Percentiles rank a stretch among this genome's conserved stretches.
phyloP scores from a whole-genome alignment of 139 green algal species.

The Micromonas pusilla region DNA sequence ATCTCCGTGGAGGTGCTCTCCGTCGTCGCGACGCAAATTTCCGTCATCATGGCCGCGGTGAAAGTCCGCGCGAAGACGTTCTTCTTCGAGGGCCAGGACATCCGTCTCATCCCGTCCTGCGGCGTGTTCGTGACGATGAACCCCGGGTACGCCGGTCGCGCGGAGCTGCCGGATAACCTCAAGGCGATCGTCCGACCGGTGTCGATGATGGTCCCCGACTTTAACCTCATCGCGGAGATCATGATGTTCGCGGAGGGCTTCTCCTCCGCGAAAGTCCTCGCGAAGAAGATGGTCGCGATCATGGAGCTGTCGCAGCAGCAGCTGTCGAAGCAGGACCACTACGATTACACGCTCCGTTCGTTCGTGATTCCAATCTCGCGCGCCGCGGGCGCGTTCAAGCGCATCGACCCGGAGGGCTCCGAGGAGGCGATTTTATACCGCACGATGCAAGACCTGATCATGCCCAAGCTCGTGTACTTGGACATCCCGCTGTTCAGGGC shows the following conservation, averaged over 20 bases:
- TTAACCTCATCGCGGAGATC: constrained; percentile 81
- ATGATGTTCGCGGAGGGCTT: constrained; percentile 83
- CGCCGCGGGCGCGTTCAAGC: constrained; percentile 68
- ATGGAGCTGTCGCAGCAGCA: constrained; percentile 81
- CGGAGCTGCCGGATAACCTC: constrained; percentile 61
- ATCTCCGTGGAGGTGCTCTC: constrained; percentile 81
- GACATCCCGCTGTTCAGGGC: constrained; percentile 78
- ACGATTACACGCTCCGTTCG: constrained; percentile 70
- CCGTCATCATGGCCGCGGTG: constrained; percentile 70
- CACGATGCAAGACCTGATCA: constrained; percentile 78
- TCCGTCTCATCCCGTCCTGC: constrained; percentile 69
- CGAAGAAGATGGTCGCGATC: constrained; percentile 85
- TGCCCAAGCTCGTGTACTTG: constrained; percentile 76
- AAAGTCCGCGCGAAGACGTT: constrained; percentile 68
- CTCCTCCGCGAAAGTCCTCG: constrained; percentile 59
- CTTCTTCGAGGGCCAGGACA: constrained; percentile 67
- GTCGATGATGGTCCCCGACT: constrained; percentile 85
- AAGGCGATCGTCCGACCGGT: constrained; percentile 74
- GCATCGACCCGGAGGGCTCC: constrained; percentile 55
- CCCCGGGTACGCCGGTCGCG: constrained; percentile 64
- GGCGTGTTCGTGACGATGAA: constrained; percentile 88
- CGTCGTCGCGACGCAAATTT: constrained; percentile 75
- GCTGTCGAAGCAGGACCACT: constrained; percentile 81
- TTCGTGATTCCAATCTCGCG: constrained; percentile 79
- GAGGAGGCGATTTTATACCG: constrained; percentile 77